Evolutionary conservation across 2,329 filamentous ascomycete genomes (phyloP), one percentile per base, ranked within the genome.

Genomic region (Xylariaceae sp.): DNA sequence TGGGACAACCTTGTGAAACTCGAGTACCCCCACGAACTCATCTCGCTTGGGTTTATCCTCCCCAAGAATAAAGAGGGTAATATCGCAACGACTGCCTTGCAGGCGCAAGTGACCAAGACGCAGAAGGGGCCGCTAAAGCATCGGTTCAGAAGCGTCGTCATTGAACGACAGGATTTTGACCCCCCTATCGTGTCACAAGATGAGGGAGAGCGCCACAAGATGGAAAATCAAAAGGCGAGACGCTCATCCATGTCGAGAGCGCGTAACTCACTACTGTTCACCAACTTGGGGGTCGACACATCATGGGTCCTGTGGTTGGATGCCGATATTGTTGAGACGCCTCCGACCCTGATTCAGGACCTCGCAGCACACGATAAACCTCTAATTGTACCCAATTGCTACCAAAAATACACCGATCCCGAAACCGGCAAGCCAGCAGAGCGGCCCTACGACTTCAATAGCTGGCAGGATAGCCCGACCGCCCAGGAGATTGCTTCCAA

Each of bases 291-390:
- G 1, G 93, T 93, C 0, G 84, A 87, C 11, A 97, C 92, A 0
- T 95, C 92, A 0, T 99, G 95, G 95, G 93, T 99, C 29, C 82
- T 99, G 21, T 99, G 95, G 95, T 82, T 99, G 26, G 95, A 99
- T 71, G 84, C 88, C 33, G 95, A 99, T 73, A 89, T 99, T 62
- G 73, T 99, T 65, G 95, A 99, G 77, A 92, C 91, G 4, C 95
- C 94, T 0, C 79, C 86, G 0, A 83, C 86, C 2, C 79, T 99
- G 47, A 96, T 99, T 65, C 92, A 99, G 73, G 95, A 99, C 71
- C 84, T 99, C 17, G 93, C 95, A 3, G 76, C 80, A 7, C 91
- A 96, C 75, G 86, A 98, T 76, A 92, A 95, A 76, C 84, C 92
- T n/a, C 85, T 99, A 61, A 90, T 98, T 53, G 92, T 93, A 1